Percentiles rank a stretch among this genome's conserved stretches.
Conservation (phyloP, 2,329 filamentous ascomycete species). For the Fusarium staphyleae region DNA sequence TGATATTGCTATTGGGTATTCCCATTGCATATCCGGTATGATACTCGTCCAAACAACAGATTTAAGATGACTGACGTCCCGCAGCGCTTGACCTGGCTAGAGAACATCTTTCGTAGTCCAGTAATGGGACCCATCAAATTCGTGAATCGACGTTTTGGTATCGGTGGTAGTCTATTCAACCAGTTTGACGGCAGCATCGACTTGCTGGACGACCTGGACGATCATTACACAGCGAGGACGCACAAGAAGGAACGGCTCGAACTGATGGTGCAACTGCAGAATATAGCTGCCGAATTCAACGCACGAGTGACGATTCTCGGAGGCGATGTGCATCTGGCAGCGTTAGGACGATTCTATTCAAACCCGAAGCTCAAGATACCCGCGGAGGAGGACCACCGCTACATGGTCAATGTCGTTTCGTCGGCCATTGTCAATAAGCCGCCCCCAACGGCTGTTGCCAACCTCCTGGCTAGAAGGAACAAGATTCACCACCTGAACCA, state of each 20-base stretch:
- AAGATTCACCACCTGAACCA: constrained; percentile 74
- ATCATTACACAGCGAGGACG: constrained; percentile 92
- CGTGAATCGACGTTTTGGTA: constrained; percentile 86
- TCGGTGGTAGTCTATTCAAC: constrained; percentile 88
- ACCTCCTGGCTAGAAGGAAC: constrained; percentile 89
- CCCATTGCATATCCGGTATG: constrained; percentile 82
- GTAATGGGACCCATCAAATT: constrained; percentile 89
- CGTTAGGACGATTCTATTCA: constrained; percentile 92
- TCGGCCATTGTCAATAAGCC: constrained; percentile 97
- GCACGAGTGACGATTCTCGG: constrained; percentile 91
- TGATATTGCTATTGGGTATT: constrained; percentile 87
- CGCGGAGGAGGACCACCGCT: constrained; percentile 84
- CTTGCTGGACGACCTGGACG: constrained; percentile 89
- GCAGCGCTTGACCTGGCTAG: constrained; percentile 89
- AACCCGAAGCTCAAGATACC: constrained; percentile 81
- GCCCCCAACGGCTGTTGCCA: constrained; percentile 84
- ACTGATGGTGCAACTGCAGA: constrained; percentile 82
- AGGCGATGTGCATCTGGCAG: constrained; percentile 92
- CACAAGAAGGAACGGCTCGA: constrained; percentile 88
- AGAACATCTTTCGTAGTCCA: constrained; percentile 88
- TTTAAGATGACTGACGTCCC: constrained; percentile 15
- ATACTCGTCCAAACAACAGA: constrained; percentile 35
- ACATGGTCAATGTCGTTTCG: constrained; percentile 94
- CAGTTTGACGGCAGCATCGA: constrained; percentile 94
- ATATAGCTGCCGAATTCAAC: constrained; percentile 83